Evolutionary conservation across 768 basidiomycete species (phyloP), one percentile per base, ranked within the genome.

Genomic region (Suillus clintonianus): DNA sequence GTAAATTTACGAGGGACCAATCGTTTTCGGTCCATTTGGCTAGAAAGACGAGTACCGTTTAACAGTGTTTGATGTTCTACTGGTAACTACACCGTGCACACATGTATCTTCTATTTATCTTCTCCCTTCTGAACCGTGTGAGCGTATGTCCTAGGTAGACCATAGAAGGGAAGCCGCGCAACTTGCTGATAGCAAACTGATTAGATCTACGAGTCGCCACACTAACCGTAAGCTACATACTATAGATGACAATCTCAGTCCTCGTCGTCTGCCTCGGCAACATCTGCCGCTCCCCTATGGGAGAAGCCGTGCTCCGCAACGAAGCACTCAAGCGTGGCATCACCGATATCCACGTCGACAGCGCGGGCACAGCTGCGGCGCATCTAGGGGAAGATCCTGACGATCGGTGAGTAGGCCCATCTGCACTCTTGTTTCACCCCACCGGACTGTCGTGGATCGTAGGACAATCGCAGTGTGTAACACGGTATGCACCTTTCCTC

Each of bases 271-370:
- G 92, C 67, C 76, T 93, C 62, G 91, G 91, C 14, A 94, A 94
- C 72, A 93, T 94, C 63, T 94, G 94, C 72, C 89, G 95, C 39
- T 94, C 92, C 27, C 94, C 95, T 0, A 93, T 97, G 87, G 95
- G 94, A 36, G 93, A 95, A 78, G 95, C 94, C 2, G 91, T 96
- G 27, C 82, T 96, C 36, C 81, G 78, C 64, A 82, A 92, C 60
- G 83, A 87, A 62, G 91, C 90, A 10, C 76, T 80, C 56, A 82
- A 87, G 69, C 86, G 91, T 39, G 86, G 86, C 14, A 70, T 92
- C 45, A 57, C 56, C 27, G 83, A 89, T 56, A 81, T 95, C 65
- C 70, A 74, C 14, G 90, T 95, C 36, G 93, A 95, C 68, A 94
- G 92, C 58, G 91, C 90, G 68, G 94, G 94, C 1, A 97, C 94